These are phyloP conservation scores for Calycina marina DNA, from an alignment of 2,329 filamentous ascomycete species.

Conservation along the genomic window DNA sequence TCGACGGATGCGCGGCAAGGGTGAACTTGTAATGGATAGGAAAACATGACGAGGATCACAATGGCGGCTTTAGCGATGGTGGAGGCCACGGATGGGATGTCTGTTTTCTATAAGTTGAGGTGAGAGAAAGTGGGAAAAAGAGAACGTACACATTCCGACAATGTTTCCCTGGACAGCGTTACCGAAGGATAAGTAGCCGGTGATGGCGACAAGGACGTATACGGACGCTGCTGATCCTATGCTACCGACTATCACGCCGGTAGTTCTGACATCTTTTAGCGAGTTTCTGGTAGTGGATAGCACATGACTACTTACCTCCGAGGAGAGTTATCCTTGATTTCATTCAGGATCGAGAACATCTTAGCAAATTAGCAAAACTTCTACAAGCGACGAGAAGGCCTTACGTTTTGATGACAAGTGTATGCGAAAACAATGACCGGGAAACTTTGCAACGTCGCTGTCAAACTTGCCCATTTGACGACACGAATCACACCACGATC, in stretches of 20 bases:
- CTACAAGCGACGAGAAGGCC: constrained; percentile 16
- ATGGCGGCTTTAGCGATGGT: constrained; percentile 93
- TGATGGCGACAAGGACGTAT: constrained; percentile 85
- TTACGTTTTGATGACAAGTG: constrained; percentile 93
- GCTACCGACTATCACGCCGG: constrained; percentile 64
- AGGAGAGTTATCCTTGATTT: constrained; percentile 75
- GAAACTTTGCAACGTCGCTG: constrained; percentile 69
- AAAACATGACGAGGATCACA: constrained; percentile 90
- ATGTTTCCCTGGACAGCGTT: constrained; percentile 85
- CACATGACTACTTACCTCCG: constrained; percentile 24
- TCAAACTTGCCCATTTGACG: constrained; percentile 63
- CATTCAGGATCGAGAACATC: constrained; percentile 99
- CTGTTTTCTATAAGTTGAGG: constrained; percentile 22
- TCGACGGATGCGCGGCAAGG: constrained; percentile 92
- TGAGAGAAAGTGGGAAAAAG: not conserved
- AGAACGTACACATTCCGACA: constrained; percentile 69
- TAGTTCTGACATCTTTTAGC: constrained; percentile 37
- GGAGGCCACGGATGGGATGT: constrained; percentile 62
- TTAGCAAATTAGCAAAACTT: constrained; percentile 26
- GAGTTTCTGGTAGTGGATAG: constrained; percentile 1
- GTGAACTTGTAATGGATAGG: constrained; percentile 88
- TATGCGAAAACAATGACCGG: constrained; percentile 98
- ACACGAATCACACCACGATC: constrained; percentile 62
- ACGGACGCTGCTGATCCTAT: constrained; percentile 79
- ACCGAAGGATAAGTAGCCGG: constrained; percentile 91